These are phyloP conservation scores for Cytospora piceae DNA, from an alignment of 2,329 filamentous ascomycete genomes.

Conservation along the genomic window DNA sequence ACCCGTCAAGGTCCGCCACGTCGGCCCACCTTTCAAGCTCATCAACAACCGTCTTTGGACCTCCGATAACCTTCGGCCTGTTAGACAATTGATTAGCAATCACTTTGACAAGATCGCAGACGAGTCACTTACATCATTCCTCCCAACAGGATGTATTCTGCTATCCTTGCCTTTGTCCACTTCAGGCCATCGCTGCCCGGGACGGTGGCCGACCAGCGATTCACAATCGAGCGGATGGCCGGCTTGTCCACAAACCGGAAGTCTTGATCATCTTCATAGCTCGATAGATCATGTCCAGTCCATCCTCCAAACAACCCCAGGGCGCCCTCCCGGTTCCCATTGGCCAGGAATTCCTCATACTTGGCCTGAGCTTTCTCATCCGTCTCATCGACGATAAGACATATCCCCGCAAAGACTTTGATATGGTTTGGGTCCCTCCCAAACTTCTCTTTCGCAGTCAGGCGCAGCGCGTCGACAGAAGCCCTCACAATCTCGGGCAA, in stretches of 20 bases:
- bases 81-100: background rate
- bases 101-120: background rate
- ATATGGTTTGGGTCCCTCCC: conserved; percentile 8
- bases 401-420: conserved; percentile 23
- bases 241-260: conserved; percentile 13
- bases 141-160: conserved; percentile 5
- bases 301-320: conserved; percentile 20
- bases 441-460: background rate
- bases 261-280: conserved; percentile 23
- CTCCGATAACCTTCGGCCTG: conserved; percentile 14
- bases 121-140: background rate
- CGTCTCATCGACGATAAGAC: conserved; percentile 23
- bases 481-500: conserved; percentile 10
- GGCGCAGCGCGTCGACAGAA: conserved; percentile 15
- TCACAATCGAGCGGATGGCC: conserved; percentile 21
- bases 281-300: conserved; percentile 19
- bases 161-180: conserved; percentile 24
- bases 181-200: conserved; percentile 16
- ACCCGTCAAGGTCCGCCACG: conserved; percentile 30
- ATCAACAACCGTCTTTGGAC: conserved; percentile 26
- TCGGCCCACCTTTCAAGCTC: conserved; percentile 27
- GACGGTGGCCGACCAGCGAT: conserved; percentile 13
- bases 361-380: conserved; percentile 25
- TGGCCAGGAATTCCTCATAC: conserved; percentile 11
- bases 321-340: conserved; percentile 20